Base-by-base conservation (phyloP, 345 rosid genomes). In the Eucalyptus curtisii region DNA sequence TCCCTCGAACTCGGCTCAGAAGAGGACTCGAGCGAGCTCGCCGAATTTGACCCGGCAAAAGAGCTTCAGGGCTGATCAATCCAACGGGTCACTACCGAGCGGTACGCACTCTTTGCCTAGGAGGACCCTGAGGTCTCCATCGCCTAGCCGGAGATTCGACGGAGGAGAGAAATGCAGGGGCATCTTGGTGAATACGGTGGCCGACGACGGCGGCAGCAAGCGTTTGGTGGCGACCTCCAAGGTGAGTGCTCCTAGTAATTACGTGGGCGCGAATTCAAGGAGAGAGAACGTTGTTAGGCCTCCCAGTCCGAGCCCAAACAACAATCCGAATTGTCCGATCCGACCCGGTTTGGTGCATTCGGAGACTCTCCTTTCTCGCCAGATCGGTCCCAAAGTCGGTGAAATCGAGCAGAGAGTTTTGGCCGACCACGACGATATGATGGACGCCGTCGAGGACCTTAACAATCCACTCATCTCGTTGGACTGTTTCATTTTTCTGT, bases 401-500 rank as follows among this genome's bases (percentile, higher is more conserved):
- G 95, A 91, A 92, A 90, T 88, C 53, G 92, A 92, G 5, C 91
- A 89, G 44, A 90, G 93, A 89, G 96, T 93, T 7, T 9, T 91
- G 13, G 88, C 90, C 88, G 89, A 88, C 31, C 80, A 90, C 22
- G 90, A 90, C 25, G 90, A 84, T 86, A 92, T 91, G 52, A 53
- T 64, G 10, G 94, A 88, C 37, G 55, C 89, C 2, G 86, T 92
- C 88, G 98, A 96, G 90, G 97, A 96, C 87, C 87, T 96, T 7
- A 94, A 93, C 37, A 96, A 95, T 86, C 99, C 98, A 89, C 93
- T 93, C 40, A 95, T 97, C 87, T 96, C 98, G 89, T 93, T 97
- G 93, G 99, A 97, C 92, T 97, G 99, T 89, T 97, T 96, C 90
- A 96, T 97, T 85, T 97, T 97, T 91, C 93, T 97, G n/a, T 88